Evolutionary conservation across 371 early-diverging fungal species (phyloP).

Genomic region (Mortierella sp.): DNA sequence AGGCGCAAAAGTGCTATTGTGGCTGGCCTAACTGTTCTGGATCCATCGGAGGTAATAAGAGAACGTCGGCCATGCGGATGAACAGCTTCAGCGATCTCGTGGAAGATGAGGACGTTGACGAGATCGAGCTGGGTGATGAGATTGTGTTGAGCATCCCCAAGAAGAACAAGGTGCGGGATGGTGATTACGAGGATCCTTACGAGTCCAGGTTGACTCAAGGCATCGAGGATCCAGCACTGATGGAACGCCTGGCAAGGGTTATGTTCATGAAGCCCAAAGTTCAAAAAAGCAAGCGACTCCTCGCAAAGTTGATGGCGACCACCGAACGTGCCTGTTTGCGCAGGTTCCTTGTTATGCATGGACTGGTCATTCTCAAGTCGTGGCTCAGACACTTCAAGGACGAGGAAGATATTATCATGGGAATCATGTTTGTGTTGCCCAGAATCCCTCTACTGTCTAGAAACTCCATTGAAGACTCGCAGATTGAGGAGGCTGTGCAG

Average conservation of each 20-base stretch:
- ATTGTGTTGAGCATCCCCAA: slow-evolving; percentile 40
- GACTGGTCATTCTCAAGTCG: slow-evolving; percentile 63
- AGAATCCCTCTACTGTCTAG: slow-evolving; percentile 75
- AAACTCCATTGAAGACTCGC: slow-evolving; percentile 79
- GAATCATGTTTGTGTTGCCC: slow-evolving; percentile 68
- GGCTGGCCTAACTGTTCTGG: slow-evolving; percentile 93
- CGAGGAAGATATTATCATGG: slow-evolving; percentile 61
- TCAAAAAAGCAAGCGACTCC: slow-evolving; percentile 54
- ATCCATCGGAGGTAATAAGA: slow-evolving; percentile 85
- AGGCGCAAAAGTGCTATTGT: slow-evolving; percentile 95
- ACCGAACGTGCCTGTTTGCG: slow-evolving; percentile 62
- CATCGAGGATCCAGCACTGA: slow-evolving; percentile 62
- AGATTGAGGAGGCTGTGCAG: slow-evolving; percentile 67
- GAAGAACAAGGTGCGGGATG: slow-evolving; percentile 57
- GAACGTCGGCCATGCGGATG: slow-evolving; percentile 52
- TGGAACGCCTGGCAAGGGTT: slow-evolving; percentile 70
- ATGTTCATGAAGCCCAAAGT: slow-evolving; percentile 60
- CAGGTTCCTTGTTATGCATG: slow-evolving; percentile 68
- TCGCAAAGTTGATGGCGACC: slow-evolving; percentile 63
- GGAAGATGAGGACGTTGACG: slow-evolving; percentile 61
- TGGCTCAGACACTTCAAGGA: slow-evolving; percentile 67
- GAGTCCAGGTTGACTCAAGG: slow-evolving; percentile 43
- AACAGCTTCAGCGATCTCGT: slow-evolving; percentile 61
- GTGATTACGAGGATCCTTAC: slow-evolving; percentile 59
- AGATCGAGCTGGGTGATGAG: slow-evolving; percentile 63